Evolutionary conservation across 2,329 filamentous ascomycete species (phyloP).

Genomic region (Aspergillus fumigatiaffinis): DNA sequence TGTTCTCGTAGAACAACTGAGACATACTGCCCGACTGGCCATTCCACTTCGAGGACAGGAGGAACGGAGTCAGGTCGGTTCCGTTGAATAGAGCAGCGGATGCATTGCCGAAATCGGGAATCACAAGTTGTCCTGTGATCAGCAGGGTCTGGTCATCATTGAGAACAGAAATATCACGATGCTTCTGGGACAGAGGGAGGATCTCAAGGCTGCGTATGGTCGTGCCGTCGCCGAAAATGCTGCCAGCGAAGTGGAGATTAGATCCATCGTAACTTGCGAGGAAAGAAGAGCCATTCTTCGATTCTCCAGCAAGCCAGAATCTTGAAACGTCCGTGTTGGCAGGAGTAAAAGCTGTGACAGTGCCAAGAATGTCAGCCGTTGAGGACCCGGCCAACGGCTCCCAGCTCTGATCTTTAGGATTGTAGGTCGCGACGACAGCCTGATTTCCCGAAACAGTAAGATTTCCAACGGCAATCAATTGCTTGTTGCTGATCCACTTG

Average conservation of each 20-base stretch:
- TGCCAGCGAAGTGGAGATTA: conserved; percentile 63
- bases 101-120: conserved; percentile 72
- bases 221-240: conserved; percentile 62
- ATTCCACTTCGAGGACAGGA: conserved; percentile 67
- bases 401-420: conserved; percentile 66
- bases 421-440: conserved; percentile 69
- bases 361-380: conserved; percentile 62
- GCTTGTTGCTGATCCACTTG: conserved; percentile 69
- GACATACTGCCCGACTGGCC: conserved; percentile 70
- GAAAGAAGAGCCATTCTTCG: conserved; percentile 65
- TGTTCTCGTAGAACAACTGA: conserved; percentile 76
- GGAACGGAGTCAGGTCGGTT: conserved; percentile 70
- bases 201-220: conserved; percentile 77
- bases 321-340: conserved; percentile 68
- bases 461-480: conserved; percentile 73
- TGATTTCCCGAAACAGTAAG: conserved; percentile 63
- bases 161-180: conserved; percentile 62
- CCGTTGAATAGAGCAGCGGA: conserved; percentile 89
- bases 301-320: conserved; percentile 77
- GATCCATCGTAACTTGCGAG: conserved; percentile 77
- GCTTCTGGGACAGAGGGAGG: conserved; percentile 65
- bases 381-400: conserved; percentile 52
- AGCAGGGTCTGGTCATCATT: conserved; percentile 68
- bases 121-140: conserved; percentile 75
- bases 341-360: conserved; percentile 69